A percentile compares a stretch with the other conserved stretches of the same genome.
phyloP scores from a whole-genome alignment of 176 grass and related monocot genomes.

The Puya raimondii region DNA sequence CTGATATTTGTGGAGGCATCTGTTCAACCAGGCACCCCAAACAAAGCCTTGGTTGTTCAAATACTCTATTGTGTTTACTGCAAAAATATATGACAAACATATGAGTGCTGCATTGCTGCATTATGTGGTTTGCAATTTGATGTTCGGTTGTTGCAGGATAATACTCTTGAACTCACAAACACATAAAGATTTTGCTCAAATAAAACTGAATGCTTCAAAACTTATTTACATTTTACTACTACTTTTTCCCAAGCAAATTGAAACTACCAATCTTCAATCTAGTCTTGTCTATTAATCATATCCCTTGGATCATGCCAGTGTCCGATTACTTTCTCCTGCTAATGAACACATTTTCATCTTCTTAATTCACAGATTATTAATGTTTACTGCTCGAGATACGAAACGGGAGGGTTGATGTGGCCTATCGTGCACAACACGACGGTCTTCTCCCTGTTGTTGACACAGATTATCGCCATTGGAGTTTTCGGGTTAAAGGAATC shows the following conservation, averaged over 20 bases:
- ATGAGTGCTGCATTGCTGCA: no score
- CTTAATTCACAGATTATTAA: background rate
- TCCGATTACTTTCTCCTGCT: background rate
- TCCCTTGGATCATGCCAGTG: background rate
- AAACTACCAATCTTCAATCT: background rate
- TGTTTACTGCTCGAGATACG: slow-evolving; percentile 1
- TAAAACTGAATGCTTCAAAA: no score
- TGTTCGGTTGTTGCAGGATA: no score
- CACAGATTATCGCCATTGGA: slow-evolving; percentile 85
- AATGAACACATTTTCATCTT: background rate
- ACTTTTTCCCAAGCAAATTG: background rate
- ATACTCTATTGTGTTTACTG: no score
- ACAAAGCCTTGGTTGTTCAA: no score
- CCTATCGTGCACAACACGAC: slow-evolving; percentile 79
- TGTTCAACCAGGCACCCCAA: no score
- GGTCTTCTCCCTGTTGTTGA: slow-evolving; percentile 76
- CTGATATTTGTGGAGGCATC: no score
- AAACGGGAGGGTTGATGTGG: slow-evolving; percentile 21
- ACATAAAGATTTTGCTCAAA: no score
- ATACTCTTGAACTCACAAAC: no score
- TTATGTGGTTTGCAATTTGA: no score
- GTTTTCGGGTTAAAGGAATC: slow-evolving; percentile 78
- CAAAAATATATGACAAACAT: no score
- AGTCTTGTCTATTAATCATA: background rate
- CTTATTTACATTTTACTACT: no score